A percentile compares a stretch with the other conserved stretches of the same genome.
Conservation (phyloP, 306 rosid species). For the Vigna trinervia region DNA sequence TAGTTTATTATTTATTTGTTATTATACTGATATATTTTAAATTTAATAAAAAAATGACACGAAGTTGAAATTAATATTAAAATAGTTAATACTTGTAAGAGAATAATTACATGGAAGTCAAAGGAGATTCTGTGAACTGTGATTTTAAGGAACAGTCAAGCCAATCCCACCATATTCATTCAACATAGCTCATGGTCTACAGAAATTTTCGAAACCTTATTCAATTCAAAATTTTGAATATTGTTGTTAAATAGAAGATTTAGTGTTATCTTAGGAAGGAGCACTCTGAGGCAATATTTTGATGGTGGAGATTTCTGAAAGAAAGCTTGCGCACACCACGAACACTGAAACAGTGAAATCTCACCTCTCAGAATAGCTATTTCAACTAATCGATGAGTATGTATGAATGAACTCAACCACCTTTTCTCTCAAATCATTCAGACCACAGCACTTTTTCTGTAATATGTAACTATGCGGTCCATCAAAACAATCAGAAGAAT, state of each 20-base stretch:
- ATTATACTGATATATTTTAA: too few species aligned
- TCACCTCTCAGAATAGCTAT: slow-evolving; percentile 15
- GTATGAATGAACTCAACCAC: neutral
- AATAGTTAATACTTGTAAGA: too few species aligned
- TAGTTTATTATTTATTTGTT: too few species aligned
- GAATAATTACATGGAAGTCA: too few species aligned
- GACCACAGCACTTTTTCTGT: neutral
- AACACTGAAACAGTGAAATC: slow-evolving; percentile 18
- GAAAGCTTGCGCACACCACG: neutral
- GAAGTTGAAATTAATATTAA: too few species aligned
- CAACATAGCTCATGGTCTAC: too few species aligned
- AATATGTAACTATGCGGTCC: neutral
- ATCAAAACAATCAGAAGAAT: neutral
- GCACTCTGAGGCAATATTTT: neutral
- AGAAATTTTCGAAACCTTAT: too few species aligned
- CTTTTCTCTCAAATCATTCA: neutral
- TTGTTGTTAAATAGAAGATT: neutral
- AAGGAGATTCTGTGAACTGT: too few species aligned
- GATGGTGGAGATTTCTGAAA: neutral
- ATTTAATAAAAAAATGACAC: too few species aligned
- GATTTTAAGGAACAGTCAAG: too few species aligned
- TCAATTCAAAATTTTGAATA: too few species aligned
- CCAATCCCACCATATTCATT: too few species aligned
- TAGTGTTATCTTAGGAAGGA: neutral
- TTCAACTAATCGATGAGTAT: neutral